These are phyloP conservation scores for Penicillium desertorum DNA, from an alignment of 495 filamentous ascomycete species.

Conservation along the genomic window DNA sequence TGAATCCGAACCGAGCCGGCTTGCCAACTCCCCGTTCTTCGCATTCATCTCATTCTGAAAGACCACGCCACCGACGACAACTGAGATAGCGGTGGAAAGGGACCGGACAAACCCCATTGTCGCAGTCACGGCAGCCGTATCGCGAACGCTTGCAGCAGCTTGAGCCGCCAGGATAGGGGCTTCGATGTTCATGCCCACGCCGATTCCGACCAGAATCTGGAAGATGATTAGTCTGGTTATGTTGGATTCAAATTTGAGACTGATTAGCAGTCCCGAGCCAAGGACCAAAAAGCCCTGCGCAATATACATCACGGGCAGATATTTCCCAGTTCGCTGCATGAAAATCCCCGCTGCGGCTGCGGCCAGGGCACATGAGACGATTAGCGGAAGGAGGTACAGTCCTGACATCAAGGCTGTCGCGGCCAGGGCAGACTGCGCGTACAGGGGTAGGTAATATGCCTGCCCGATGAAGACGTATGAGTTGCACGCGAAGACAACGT, in stretches of 20 bases:
- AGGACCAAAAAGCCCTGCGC: conserved; percentile 60
- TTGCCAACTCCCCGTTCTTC: conserved; percentile 1
- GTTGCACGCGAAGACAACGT: conserved; percentile 41
- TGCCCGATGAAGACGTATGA: conserved; percentile 45
- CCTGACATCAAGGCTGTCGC: conserved; percentile 65
- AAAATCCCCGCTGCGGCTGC: conserved; percentile 49
- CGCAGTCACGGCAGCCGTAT: conserved; percentile 42
- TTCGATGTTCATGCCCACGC: conserved; percentile 67
- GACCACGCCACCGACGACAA: conserved; percentile 69
- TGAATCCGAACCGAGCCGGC: conserved; percentile 3
- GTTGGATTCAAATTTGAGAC: conserved; percentile 48
- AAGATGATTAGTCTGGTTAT: conserved; percentile 62
- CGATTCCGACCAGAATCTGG: conserved; percentile 51
- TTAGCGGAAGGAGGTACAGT: conserved; percentile 69
- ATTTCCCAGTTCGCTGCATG: conserved; percentile 54
- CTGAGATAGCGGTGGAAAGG: conserved; percentile 46
- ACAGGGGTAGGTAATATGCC: conserved; percentile 55
- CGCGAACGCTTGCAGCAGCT: conserved; percentile 26
- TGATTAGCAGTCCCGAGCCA: conserved; percentile 64
- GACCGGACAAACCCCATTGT: conserved; percentile 39
- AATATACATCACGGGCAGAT: conserved; percentile 41
- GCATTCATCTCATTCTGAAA: conserved; percentile 44
- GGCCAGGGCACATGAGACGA: conserved; percentile 58
- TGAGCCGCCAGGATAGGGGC: conserved; percentile 21
- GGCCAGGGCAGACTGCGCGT: conserved; percentile 59